Evolutionary conservation across 2,329 filamentous ascomycete species (phyloP), one percentile per base, ranked within the genome.

Genomic region (Verticillium zaregamsianum): DNA sequence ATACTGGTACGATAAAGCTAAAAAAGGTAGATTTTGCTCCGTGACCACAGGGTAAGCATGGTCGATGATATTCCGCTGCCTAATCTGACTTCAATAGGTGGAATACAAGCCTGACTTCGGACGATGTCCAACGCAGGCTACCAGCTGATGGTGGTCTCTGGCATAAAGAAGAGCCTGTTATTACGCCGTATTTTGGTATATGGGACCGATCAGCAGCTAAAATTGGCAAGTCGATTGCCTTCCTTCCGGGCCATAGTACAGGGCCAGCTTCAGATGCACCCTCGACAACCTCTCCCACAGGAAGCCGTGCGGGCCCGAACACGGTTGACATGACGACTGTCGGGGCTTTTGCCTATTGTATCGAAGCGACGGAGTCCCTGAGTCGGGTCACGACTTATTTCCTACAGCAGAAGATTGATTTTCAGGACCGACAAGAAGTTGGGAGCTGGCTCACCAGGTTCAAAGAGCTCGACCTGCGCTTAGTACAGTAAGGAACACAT

Each of bases 351-450:
- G 78, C 79, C 1, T 81, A 81, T 56, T 75, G 76, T 9, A 74
- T 82, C 11, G 79, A 82, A 61, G 78, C 79, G 0, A 80, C 78
- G 0, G 80, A 82, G 63, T 80, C 75, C 0, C 66, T 82, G 5
- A 80, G 77, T 55, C 73, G 74, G 0, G 76, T 81, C 1, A 80
- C 72, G 0, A 77, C 72, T 0, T 80, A 76, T 62, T 82, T 82
- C 56, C 69, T 81, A 0, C 78, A 78, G 55, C 78, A 80, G 59
- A 69, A 69, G 9, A 71, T 81, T 33, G 72, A 81, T 60, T 70
- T 77, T 11, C 64, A 67, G 5, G 72, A 78, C 59, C 70, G 73
- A 0, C 73, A 77, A 5, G 73, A 79, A 40, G 72, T 80, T n/a
- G 69, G 74, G 5, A 72, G 73, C 40, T 81, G 77, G 79, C 68